Evolutionary conservation across 441 rosid genomes (phyloP).

Genomic region (Biscutella auriculata): DNA sequence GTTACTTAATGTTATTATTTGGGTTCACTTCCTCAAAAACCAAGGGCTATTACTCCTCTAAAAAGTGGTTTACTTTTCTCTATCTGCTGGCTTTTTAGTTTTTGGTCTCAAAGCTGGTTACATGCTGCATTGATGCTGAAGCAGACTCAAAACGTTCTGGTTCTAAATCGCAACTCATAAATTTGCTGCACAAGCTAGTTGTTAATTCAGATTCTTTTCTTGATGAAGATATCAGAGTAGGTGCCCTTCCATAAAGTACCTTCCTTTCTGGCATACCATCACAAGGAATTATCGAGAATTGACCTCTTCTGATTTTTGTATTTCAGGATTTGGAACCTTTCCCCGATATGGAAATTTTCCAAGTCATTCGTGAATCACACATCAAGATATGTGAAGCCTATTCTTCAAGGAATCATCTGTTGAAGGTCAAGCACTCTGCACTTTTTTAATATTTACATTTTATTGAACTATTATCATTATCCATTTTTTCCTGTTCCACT

Average conservation of each 20-base stretch:
- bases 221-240: conserved; percentile 69
- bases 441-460: neutral
- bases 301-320: conserved; percentile 12
- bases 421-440: conserved; percentile 41
- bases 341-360: conserved; percentile 58
- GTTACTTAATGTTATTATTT: conserved; percentile 10
- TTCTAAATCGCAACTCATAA: conserved; percentile 38
- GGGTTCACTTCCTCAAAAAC: neutral
- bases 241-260: conserved; percentile 14
- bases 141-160: conserved; percentile 34
- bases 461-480: conserved; percentile 8
- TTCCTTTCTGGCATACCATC: conserved; percentile 5
- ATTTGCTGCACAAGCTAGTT: conserved; percentile 60
- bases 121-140: conserved; percentile 52
- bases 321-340: conserved; percentile 82
- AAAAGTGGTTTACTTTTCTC: conserved; percentile 1
- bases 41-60: neutral
- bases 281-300: conserved; percentile 2
- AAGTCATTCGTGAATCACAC: conserved; percentile 52
- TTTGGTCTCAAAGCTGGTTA: conserved; percentile 91
- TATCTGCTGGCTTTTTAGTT: conserved; percentile 34
- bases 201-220: conserved; percentile 62
- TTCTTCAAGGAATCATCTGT: conserved; percentile 72
- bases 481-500: conserved; percentile 9
- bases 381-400: conserved; percentile 46